Evolutionary conservation across 2,329 filamentous ascomycete species (phyloP), one percentile per base, ranked within the genome.

Genomic region (Fusarium proliferatum): DNA sequence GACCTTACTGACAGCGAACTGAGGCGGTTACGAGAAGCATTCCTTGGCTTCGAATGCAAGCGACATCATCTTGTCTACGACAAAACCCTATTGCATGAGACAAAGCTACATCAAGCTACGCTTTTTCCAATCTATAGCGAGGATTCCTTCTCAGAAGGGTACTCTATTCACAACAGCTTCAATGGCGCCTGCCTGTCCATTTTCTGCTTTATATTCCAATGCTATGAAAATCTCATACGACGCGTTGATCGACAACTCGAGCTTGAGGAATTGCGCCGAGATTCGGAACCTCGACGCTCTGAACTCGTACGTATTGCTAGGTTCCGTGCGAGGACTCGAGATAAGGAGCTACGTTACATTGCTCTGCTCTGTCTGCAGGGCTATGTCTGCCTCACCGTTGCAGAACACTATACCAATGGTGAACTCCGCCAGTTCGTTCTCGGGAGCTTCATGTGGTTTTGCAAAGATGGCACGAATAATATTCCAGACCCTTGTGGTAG

Each of bases 391-490:
- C 2, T 51, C 1, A 19, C 1, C 1, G 4, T 34, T 19, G n/a
- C 30, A 2, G 48, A 51, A 1, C 0, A 23, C 5, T 19, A 51
- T 3, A 7, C 30, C 3, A 5, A 19, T 2, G 6, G 0, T 15
- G 21, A 26, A 7, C n/a, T 51, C 2, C 48, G 16, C 3, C 4
- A 0, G 2, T 36, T 51, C 6, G 2, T 51, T 36, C 30, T 51
- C n/a, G 23, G 34, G 0, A 36, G 48, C 48, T 51, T 51, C 4
- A 23, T 23, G 30, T 51, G 48, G 48, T 51, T 51, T 19, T 51
- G 16, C 11, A 23, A 3, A 19, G n/a, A 36, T 19, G 30, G 30
- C 30, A 23, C 0, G 11, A 23, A 51, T 13, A n/a, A 7, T 36
- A 51, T 34, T 23, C 15, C 30, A 51, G 48, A 51, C 30, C 6